These are phyloP conservation scores for Colletotrichum sp. DNA, from an alignment of 2,329 filamentous ascomycete species.

Conservation along the genomic window DNA sequence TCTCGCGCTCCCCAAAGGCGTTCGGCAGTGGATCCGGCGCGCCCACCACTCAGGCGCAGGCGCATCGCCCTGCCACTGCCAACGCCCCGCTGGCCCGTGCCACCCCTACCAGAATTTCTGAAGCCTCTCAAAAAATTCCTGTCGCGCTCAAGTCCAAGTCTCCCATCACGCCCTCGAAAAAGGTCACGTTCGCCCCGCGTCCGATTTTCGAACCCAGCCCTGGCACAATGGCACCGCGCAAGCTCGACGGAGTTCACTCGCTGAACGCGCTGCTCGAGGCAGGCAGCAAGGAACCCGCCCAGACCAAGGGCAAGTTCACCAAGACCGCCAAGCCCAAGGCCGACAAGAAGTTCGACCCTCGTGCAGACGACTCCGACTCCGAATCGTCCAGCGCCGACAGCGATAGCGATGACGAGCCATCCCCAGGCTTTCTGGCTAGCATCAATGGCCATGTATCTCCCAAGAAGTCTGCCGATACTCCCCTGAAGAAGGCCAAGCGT, in stretches of 20 bases:
- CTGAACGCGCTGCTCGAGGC: constrained; percentile 14
- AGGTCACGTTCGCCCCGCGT: neutral
- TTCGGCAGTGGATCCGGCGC: neutral
- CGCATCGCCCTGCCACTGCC: neutral
- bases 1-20: neutral
- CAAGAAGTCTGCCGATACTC: constrained; percentile 5
- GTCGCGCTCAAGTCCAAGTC: neutral
- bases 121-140: constrained; percentile 18
- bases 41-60: neutral
- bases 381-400: constrained; percentile 30
- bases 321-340: constrained; percentile 20
- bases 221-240: constrained; percentile 18
- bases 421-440: neutral
- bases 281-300: neutral
- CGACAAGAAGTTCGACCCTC: constrained; percentile 22
- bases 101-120: constrained; percentile 1
- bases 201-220: neutral
- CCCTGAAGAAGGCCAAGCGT: constrained; percentile 23
- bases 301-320: constrained; percentile 2
- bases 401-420: neutral
- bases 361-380: constrained; percentile 13
- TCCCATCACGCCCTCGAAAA: constrained; percentile 1
- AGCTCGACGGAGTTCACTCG: constrained; percentile 19
- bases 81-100: constrained; percentile 6
- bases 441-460: constrained; percentile 13